Evolutionary conservation across 345 rosid species (phyloP).

Genomic region (Eutrema yunnanense): DNA sequence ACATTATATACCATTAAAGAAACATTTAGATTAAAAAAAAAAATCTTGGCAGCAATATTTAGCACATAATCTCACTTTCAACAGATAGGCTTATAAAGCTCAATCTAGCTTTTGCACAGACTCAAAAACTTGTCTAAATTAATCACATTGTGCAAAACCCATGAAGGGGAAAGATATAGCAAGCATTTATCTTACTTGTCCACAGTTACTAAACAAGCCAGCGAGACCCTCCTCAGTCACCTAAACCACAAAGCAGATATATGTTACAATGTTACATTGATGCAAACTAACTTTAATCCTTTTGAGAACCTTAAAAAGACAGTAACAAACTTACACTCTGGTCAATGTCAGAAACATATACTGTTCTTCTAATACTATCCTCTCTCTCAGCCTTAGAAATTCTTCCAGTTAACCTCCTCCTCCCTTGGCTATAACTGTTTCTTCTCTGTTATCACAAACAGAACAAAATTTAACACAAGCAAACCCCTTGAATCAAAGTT

Average conservation of each 20-base stretch:
- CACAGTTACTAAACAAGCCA: conserved; percentile 64
- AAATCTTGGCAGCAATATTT: neutral
- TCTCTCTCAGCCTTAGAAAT: conserved; percentile 43
- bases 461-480: neutral
- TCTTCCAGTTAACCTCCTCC: conserved; percentile 58
- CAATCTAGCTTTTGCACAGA: neutral
- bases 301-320: neutral
- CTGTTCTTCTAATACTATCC: conserved; percentile 45
- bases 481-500: neutral
- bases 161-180: neutral
- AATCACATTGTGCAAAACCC: neutral
- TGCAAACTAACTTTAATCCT: neutral
- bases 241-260: conserved; percentile 32
- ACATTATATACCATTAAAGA: neutral
- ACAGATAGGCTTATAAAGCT: neutral
- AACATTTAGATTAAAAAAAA: neutral
- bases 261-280: neutral
- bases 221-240: conserved; percentile 91
- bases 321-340: conserved; percentile 29
- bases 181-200: conserved; percentile 53
- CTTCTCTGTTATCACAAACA: conserved; percentile 45
- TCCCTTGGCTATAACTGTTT: conserved; percentile 52
- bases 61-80: neutral
- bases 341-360: conserved; percentile 38
- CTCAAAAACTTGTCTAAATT: neutral